Evolutionary conservation across 2,329 filamentous ascomycete species (phyloP).

Genomic region (Aspergillus ruber): DNA sequence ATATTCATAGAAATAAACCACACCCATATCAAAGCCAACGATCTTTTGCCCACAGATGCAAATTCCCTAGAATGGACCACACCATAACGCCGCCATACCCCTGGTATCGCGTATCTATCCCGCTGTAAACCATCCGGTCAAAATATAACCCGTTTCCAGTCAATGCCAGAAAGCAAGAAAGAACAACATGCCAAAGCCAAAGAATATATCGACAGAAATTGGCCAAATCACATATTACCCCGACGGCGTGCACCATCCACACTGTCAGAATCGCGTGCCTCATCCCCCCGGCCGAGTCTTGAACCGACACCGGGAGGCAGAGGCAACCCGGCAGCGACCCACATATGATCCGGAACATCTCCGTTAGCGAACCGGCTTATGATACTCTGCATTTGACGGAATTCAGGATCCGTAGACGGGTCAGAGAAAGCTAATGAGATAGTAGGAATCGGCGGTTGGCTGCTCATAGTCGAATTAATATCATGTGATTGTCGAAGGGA

Average conservation of each 20-base stretch:
- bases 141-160: neutral
- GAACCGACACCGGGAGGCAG: constrained; percentile 48
- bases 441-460: constrained; percentile 27
- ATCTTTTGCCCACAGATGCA: neutral
- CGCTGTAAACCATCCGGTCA: neutral
- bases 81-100: neutral
- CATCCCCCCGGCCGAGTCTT: constrained; percentile 20
- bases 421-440: constrained; percentile 26
- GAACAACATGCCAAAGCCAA: neutral
- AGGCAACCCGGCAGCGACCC: constrained; percentile 63
- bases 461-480: constrained; percentile 27
- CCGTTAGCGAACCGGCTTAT: constrained; percentile 63
- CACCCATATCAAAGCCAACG: no score
- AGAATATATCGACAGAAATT: constrained; percentile 5
- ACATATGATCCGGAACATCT: constrained; percentile 76
- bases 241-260: constrained; percentile 11
- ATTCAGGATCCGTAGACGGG: constrained; percentile 26
- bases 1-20: neutral
- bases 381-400: constrained; percentile 65
- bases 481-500: constrained; percentile 17
- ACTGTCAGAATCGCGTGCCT: constrained; percentile 14
- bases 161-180: constrained; percentile 1
- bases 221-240: neutral
- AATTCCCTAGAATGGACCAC: neutral
- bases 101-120: neutral